Base-by-base conservation (phyloP, 768 basidiomycete genomes). In the Holtermannia corniformis region DNA sequence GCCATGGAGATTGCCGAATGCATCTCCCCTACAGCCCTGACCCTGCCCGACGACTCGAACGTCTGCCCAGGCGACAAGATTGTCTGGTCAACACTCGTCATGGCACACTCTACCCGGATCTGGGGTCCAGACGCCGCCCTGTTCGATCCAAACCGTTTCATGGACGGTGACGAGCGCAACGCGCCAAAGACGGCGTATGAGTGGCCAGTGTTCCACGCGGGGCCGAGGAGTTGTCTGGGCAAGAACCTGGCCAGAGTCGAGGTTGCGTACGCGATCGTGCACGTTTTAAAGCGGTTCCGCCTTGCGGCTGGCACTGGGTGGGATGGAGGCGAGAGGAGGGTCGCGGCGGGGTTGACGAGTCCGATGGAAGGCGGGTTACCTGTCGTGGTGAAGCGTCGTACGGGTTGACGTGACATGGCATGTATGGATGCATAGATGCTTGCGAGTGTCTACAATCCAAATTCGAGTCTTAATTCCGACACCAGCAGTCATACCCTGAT, bases 151-250 rank as follows among this genome's bases (percentile, higher is more conserved):
- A 51, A 50, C 14, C 53, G 64, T 21, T 66, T 59, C 59, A 45
- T 57, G 24, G 44, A 32, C 10, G 28, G 37, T n/a, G 37, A 48
- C 3, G 12, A 10, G 16, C 13, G 46, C 14, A 37, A 47, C 4
- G 28, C 40, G 41, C n/a, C 47, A 11, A 58, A 52, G 41, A 57
- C 58, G 14, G 60, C 58, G 14, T 63, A 50, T 20, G 64, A 66
- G 28, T 49, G 50, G 14, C 64, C 64, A 13, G 57, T 60, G 21
- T 66, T 66, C 49, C 58, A 61, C 44, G 61, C 59, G 1, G 62
- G 64, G 44, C 64, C 64, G n/a, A 54, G 62, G 28, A 59, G 45
- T 46, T 66, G 64, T 52, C 22, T 60, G 25, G 64, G 64, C 11
- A 55, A 66, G 43, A 49, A 54, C 4, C n/a, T 63, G 44, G 62